Evolutionary conservation across 768 basidiomycete genomes (phyloP).

Genomic region (Collybia nuda): DNA sequence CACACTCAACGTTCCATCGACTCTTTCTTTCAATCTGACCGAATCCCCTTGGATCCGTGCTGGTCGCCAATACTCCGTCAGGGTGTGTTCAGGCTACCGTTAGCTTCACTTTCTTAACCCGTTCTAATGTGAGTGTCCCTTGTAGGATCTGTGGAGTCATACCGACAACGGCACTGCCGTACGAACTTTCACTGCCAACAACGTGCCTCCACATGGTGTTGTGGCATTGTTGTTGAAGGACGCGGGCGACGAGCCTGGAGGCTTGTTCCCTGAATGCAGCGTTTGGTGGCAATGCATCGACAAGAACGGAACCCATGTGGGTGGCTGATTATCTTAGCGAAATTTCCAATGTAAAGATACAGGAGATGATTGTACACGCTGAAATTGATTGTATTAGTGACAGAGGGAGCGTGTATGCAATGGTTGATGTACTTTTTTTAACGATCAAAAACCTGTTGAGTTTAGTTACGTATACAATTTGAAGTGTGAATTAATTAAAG

Average conservation of each 20-base stretch:
- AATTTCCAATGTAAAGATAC: too few species aligned
- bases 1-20: conserved; percentile 48
- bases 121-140: neutral
- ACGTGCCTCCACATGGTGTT: conserved; percentile 68
- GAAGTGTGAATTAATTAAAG: too few species aligned
- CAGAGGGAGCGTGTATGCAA: too few species aligned
- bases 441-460: too few species aligned
- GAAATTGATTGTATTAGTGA: too few species aligned
- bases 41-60: conserved; percentile 69
- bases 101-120: neutral
- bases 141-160: conserved; percentile 71
- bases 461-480: too few species aligned
- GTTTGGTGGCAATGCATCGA: conserved; percentile 56
- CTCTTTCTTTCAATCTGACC: conserved; percentile 57
- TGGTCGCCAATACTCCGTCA: conserved; percentile 57
- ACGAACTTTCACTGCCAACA: conserved; percentile 51
- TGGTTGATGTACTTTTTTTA: too few species aligned
- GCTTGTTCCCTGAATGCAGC: conserved; percentile 55
- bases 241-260: conserved; percentile 65
- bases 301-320: conserved; percentile 47
- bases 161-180: conserved; percentile 68
- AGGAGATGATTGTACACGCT: too few species aligned
- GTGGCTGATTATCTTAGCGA: too few species aligned
- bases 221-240: conserved; percentile 66
- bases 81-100: conserved; percentile 33